A percentile compares a stretch with the other conserved stretches of the same genome.
phyloP scores from a whole-genome alignment of 805 yeast species.

The Ogataea trehalophila region DNA sequence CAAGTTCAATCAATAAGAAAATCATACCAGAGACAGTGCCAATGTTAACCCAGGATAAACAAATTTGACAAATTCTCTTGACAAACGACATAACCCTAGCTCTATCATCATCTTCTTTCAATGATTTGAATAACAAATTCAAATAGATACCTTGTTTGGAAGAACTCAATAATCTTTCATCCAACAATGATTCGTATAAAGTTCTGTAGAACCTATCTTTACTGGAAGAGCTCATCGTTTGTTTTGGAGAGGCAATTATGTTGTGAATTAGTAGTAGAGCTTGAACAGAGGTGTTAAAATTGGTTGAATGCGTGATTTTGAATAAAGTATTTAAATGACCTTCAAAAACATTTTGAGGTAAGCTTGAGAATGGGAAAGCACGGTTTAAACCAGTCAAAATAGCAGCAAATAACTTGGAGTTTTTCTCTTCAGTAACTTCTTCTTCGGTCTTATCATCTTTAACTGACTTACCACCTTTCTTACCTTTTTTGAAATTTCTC shows the following conservation, averaged over 20 bases:
- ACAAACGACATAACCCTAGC: conserved; percentile 82
- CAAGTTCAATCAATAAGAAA: conserved; percentile 64
- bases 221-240: conserved; percentile 32
- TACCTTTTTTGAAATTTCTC: conserved; percentile 74
- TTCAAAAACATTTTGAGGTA: conserved; percentile 65
- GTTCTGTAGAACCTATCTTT: conserved; percentile 77
- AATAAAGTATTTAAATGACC: conserved; percentile 80
- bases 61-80: conserved; percentile 82
- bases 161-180: conserved; percentile 75
- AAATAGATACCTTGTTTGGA: conserved; percentile 91
- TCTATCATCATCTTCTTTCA: conserved; percentile 61
- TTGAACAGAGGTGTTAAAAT: conserved; percentile 91
- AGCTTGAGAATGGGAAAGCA: conserved; percentile 85
- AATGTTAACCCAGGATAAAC: conserved; percentile 78
- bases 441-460: conserved; percentile 58
- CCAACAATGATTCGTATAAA: conserved; percentile 82
- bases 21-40: conserved; percentile 88
- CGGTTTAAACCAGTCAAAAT: conserved; percentile 92
- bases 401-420: conserved; percentile 81
- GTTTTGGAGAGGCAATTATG: conserved; percentile 45
- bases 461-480: conserved; percentile 82
- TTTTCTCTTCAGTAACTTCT: conserved; percentile 72
- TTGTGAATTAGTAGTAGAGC: conserved; percentile 84
- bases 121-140: conserved; percentile 77
- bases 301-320: conserved; percentile 88